These are phyloP conservation scores for Suillus discolor DNA, from an alignment of 768 basidiomycete genomes.

Conservation along the genomic window DNA sequence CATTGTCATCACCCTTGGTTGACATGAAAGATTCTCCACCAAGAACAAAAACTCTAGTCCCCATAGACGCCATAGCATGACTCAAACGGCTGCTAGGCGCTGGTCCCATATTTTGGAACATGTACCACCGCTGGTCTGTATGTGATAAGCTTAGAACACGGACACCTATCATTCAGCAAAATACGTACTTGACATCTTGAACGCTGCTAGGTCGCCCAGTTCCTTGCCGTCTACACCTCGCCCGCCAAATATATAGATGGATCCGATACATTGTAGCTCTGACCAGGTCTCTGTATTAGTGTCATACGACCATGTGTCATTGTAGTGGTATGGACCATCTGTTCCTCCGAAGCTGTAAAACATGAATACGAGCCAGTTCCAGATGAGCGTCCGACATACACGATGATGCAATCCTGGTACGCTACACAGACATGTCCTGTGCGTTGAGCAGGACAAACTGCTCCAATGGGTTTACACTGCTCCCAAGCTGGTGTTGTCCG, in stretches of 20 bases:
- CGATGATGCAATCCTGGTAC: slow-evolving; percentile 77
- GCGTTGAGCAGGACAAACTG: slow-evolving; percentile 73
- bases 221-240: slow-evolving; percentile 97
- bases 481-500: slow-evolving; percentile 88
- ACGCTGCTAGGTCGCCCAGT: slow-evolving; percentile 90
- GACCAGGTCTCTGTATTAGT: slow-evolving; percentile 80
- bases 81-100: slow-evolving; percentile 90
- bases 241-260: slow-evolving; percentile 96
- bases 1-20: slow-evolving; percentile 75
- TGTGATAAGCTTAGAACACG: slow-evolving; percentile 17
- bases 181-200: slow-evolving; percentile 94
- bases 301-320: slow-evolving; percentile 97
- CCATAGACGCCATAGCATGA: slow-evolving; percentile 97
- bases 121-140: slow-evolving; percentile 96
- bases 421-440: slow-evolving; percentile 93
- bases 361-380: slow-evolving; percentile 19
- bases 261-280: slow-evolving; percentile 94
- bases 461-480: slow-evolving; percentile 59
- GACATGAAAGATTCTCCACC: slow-evolving; percentile 93
- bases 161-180: slow-evolving; percentile 7
- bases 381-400: slow-evolving; percentile 54
- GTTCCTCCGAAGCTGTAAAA: slow-evolving; percentile 92
- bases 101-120: slow-evolving; percentile 99
- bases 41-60: slow-evolving; percentile 86
- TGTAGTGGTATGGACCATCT: slow-evolving; percentile 97